Evolutionary conservation across 768 basidiomycete species (phyloP).

Genomic region (Lyophyllum atratum): DNA sequence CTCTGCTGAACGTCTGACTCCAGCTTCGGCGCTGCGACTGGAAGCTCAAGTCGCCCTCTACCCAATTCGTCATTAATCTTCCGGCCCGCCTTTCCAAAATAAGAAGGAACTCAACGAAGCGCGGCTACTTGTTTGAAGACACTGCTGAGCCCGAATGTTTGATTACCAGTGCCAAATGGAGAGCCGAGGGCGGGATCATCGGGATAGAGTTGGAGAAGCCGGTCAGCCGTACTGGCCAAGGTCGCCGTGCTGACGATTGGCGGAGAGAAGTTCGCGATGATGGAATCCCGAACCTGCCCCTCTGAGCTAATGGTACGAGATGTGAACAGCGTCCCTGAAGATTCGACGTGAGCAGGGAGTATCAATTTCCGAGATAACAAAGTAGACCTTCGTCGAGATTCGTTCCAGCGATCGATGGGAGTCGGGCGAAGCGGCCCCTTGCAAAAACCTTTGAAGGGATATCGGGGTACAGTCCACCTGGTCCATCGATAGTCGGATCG

Average conservation of each 20-base stretch:
- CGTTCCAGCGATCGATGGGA: slow-evolving; percentile 48
- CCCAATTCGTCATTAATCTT: neutral
- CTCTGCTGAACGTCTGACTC: slow-evolving; percentile 32
- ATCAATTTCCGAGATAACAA: neutral
- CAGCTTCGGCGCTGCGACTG: slow-evolving; percentile 34
- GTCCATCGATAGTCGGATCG: slow-evolving; percentile 42
- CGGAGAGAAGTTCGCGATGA: slow-evolving; percentile 27
- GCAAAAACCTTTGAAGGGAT: slow-evolving; percentile 34
- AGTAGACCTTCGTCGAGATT: slow-evolving; percentile 45
- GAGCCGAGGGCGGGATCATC: slow-evolving; percentile 42
- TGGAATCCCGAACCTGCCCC: slow-evolving; percentile 14
- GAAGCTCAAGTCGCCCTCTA: slow-evolving; percentile 36
- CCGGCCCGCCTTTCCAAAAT: neutral
- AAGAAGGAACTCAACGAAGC: slow-evolving; percentile 19
- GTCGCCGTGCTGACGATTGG: slow-evolving; percentile 21
- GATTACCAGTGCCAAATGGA: slow-evolving; percentile 44
- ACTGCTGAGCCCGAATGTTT: slow-evolving; percentile 43
- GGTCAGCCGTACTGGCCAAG: slow-evolving; percentile 18
- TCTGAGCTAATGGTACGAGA: slow-evolving; percentile 23
- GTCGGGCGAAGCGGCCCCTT: slow-evolving; percentile 32
- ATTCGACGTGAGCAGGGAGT: neutral
- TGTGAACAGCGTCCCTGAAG: slow-evolving; percentile 34
- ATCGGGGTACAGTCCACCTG: slow-evolving; percentile 38
- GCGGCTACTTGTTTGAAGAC: slow-evolving; percentile 41
- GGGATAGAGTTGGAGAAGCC: slow-evolving; percentile 41